phyloP scores from a whole-genome alignment of 208 protist species.

The Wallacemonas sp. region DNA sequence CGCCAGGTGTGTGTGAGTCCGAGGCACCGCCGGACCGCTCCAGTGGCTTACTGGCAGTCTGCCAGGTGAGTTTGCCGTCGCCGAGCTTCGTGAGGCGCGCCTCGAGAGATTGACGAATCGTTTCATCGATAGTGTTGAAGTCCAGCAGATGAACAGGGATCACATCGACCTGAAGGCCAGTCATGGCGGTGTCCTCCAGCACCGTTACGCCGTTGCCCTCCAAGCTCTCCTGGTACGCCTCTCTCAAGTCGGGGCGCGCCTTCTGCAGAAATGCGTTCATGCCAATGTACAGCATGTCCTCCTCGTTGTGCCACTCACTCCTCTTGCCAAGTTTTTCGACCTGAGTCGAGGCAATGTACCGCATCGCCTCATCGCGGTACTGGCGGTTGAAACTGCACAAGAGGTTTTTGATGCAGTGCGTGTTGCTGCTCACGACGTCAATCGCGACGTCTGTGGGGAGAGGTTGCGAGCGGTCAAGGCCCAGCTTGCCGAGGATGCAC shows the following conservation, averaged over 20 bases:
- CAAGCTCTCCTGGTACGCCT: conserved; percentile 63
- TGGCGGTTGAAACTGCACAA: conserved; percentile 78
- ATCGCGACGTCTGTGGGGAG: conserved; percentile 73
- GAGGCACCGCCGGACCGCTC: neutral
- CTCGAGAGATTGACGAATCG: conserved; percentile 42
- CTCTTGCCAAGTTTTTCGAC: conserved; percentile 33
- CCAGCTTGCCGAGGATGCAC: conserved; percentile 68
- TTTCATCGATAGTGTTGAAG: conserved; percentile 61
- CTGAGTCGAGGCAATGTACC: conserved; percentile 41
- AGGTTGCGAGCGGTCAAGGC: conserved; percentile 44
- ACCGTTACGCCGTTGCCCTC: conserved; percentile 73
- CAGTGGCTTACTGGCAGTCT: neutral
- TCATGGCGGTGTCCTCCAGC: conserved; percentile 83
- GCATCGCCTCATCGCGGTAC: conserved; percentile 56
- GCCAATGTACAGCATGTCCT: conserved; percentile 78
- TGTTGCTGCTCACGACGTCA: conserved; percentile 89
- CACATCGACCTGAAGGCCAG: conserved; percentile 81
- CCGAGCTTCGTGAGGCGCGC: conserved; percentile 10
- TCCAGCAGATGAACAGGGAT: conserved; percentile 69
- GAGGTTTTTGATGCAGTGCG: conserved; percentile 91
- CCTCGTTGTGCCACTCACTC: conserved; percentile 61
- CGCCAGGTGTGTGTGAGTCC: neutral
- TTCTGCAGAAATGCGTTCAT: conserved; percentile 52
- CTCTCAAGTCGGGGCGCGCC: conserved; percentile 57
- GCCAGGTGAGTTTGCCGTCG: neutral